Evolutionary conservation across 1,284 basidiomycete genomes (phyloP).

Genomic region (Marasmius oreades): DNA sequence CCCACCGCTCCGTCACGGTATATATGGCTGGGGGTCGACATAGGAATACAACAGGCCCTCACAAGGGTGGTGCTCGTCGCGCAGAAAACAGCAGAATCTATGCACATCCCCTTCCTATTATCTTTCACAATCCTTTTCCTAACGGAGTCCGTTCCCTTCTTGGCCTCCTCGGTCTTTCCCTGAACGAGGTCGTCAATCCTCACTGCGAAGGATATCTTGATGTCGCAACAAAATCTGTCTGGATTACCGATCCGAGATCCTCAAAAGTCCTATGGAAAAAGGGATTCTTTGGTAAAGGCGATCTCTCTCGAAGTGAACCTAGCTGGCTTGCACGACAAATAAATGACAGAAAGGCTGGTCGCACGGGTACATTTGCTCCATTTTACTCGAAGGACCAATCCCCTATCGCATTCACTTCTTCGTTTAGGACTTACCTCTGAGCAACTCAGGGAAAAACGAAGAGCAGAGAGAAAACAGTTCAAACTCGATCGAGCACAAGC

Average conservation of each 20-base stretch:
- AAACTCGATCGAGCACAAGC: slow-evolving; percentile 87
- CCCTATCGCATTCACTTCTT: background rate
- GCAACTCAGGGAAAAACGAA: slow-evolving; percentile 81
- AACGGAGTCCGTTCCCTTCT: slow-evolving; percentile 41
- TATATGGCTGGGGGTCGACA: slow-evolving; percentile 7
- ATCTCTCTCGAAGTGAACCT: slow-evolving; percentile 90
- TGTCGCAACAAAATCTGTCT: slow-evolving; percentile 71
- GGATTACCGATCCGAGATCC: slow-evolving; percentile 65
- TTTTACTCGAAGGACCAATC: too few species aligned
- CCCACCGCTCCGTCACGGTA: too few species aligned
- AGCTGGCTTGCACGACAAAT: slow-evolving; percentile 83
- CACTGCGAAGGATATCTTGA: slow-evolving; percentile 67
- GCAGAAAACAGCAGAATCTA: slow-evolving; percentile 67
- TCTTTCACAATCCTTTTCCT: slow-evolving; percentile 43
- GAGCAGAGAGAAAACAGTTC: slow-evolving; percentile 85
- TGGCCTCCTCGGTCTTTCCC: slow-evolving; percentile 51
- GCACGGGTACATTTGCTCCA: background rate
- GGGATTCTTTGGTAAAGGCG: slow-evolving; percentile 98
- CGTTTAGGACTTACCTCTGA: slow-evolving; percentile 72
- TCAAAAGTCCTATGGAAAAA: slow-evolving; percentile 77
- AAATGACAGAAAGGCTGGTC: slow-evolving; percentile 62
- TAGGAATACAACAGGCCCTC: slow-evolving; percentile 23
- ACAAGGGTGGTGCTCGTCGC: slow-evolving; percentile 51
- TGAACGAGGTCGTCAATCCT: slow-evolving; percentile 43
- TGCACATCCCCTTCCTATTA: slow-evolving; percentile 58